Percentiles rank a stretch among this genome's conserved stretches.
Conservation (phyloP, 345 rosid genomes). For the Rhodomyrtus tomentosa region DNA sequence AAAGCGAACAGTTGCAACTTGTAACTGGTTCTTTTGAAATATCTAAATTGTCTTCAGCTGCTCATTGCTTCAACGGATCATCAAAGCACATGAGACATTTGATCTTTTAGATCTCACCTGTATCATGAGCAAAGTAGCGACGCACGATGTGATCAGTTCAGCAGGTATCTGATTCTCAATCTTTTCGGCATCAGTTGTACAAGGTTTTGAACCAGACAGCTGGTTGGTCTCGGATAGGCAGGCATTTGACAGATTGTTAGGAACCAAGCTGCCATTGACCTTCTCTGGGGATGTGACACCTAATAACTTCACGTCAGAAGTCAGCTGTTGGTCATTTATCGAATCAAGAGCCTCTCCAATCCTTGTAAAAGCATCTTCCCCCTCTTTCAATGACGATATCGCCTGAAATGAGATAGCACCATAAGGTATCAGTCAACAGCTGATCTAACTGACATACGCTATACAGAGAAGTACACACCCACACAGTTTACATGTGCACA, state of each 20-base stretch:
- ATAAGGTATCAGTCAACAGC: not conserved
- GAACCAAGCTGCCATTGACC: constrained; percentile 21
- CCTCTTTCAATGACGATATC: constrained; percentile 58
- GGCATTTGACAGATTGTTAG: constrained; percentile 21
- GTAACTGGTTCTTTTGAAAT: not conserved
- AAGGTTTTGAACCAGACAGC: constrained; percentile 14
- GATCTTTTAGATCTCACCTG: constrained; percentile 29
- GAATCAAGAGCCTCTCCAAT: constrained; percentile 60
- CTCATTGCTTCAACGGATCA: not conserved
- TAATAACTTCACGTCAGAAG: constrained; percentile 20
- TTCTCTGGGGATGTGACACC: constrained; percentile 28
- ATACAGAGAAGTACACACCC: not conserved
- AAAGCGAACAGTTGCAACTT: not conserved
- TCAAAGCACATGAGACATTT: not conserved
- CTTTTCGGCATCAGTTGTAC: constrained; percentile 20
- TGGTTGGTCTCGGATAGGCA: constrained; percentile 19
- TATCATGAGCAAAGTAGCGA: constrained; percentile 74
- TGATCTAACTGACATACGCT: not conserved
- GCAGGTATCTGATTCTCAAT: constrained; percentile 48
- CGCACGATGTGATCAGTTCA: constrained; percentile 75
- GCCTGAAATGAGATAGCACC: constrained; percentile 40
- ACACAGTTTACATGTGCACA: not conserved
- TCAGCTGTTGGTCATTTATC: constrained; percentile 30
- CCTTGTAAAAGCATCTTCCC: constrained; percentile 50
- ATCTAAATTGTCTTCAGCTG: not conserved